Conservation (phyloP, 2,329 filamentous ascomycete species). For the Parafenestella ontariensis region DNA sequence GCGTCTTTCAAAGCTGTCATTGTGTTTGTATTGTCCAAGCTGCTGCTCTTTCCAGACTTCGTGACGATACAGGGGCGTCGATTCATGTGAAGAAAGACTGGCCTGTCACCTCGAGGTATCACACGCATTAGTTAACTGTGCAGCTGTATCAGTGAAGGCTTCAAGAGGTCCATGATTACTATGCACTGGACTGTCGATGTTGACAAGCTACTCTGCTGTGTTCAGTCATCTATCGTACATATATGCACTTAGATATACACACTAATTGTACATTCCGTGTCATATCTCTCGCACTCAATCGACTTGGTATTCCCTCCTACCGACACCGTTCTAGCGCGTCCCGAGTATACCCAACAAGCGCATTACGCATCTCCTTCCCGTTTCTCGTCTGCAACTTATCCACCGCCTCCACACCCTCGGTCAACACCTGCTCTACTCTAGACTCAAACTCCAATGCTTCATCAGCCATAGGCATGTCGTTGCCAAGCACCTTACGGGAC, state of each 20-base stretch:
- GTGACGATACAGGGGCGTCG: too few relatives aligned
- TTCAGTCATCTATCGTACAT: too few relatives aligned
- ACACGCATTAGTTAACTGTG: too few relatives aligned
- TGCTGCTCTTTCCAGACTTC: too few relatives aligned
- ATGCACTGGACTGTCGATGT: too few relatives aligned
- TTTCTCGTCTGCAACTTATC: constrained; percentile 9
- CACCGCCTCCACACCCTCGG: constrained; percentile 5
- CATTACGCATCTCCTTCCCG: neutral
- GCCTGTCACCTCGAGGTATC: too few relatives aligned
- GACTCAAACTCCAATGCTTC: constrained; percentile 27
- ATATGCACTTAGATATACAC: neutral
- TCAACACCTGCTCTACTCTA: constrained; percentile 12
- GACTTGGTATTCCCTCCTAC: neutral
- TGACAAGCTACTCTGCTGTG: too few relatives aligned
- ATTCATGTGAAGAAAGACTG: too few relatives aligned
- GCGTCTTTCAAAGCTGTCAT: too few relatives aligned
- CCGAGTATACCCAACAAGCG: constrained; percentile 3
- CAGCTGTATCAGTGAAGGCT: too few relatives aligned
- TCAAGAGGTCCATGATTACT: too few relatives aligned
- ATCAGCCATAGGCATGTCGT: constrained; percentile 38
- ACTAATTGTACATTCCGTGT: neutral
- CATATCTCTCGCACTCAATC: neutral
- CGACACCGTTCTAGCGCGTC: constrained; percentile 2
- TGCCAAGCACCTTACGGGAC: constrained; percentile 50
- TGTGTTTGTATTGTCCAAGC: too few relatives aligned